Percentiles rank a stretch among this genome's conserved stretches.
Evolutionary conservation across 345 rosid species (phyloP).

Genomic region (Boechera stricta): DNA sequence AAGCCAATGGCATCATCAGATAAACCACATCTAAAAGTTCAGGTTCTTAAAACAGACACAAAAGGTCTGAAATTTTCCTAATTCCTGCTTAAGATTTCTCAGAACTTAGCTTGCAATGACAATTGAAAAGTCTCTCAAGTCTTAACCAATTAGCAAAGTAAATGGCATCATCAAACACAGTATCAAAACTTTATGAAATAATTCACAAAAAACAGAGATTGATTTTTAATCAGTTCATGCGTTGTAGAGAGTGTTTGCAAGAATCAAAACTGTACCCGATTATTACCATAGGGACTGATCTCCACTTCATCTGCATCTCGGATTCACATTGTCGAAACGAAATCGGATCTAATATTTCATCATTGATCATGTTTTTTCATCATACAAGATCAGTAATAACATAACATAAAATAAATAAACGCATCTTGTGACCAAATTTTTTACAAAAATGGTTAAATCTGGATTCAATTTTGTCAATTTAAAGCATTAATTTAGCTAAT

Average conservation of each 20-base stretch:
- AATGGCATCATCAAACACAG: no score
- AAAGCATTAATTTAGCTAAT: conserved; percentile 3
- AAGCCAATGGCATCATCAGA: no score
- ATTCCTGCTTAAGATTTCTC: no score
- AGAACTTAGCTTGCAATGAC: no score
- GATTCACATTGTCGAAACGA: conserved; percentile 1
- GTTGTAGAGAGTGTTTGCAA: not conserved
- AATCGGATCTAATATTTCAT: conserved; percentile 26
- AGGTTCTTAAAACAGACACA: no score
- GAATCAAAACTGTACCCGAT: conserved; percentile 21
- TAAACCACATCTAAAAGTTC: no score
- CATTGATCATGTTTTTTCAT: not conserved
- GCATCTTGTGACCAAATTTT: not conserved
- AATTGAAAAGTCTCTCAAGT: no score
- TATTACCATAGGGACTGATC: conserved; percentile 12
- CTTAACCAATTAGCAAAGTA: no score
- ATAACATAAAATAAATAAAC: not conserved
- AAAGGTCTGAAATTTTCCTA: no score
- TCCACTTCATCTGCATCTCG: conserved; percentile 3
- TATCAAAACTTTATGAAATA: no score
- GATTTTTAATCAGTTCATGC: not conserved
- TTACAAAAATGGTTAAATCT: not conserved
- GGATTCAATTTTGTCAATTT: not conserved
- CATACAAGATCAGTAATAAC: not conserved
- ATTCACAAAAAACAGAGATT: not conserved